These are phyloP conservation scores for Boletellus sp. DNA, from an alignment of 768 basidiomycete genomes.

Conservation along the genomic window DNA sequence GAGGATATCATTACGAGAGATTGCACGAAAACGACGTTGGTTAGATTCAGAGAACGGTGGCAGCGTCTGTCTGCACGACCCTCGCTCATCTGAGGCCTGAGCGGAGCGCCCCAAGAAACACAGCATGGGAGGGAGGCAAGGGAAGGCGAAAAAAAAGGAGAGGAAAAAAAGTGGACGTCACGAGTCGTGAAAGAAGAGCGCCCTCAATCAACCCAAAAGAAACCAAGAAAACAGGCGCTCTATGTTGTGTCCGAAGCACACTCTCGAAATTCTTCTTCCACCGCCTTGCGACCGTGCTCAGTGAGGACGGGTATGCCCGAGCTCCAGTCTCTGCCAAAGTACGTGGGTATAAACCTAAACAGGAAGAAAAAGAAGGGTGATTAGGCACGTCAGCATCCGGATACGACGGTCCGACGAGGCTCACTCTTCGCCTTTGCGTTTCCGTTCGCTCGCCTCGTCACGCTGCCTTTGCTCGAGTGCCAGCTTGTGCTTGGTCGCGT, in stretches of 20 bases:
- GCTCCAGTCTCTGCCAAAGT: slow-evolving; percentile 68
- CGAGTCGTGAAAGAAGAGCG: slow-evolving; percentile 4
- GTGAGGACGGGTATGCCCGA: slow-evolving; percentile 70
- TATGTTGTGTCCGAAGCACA: slow-evolving; percentile 11
- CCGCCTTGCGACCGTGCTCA: slow-evolving; percentile 59
- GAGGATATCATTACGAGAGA: slow-evolving; percentile 23
- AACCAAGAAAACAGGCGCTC: not conserved
- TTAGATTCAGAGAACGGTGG: slow-evolving; percentile 3
- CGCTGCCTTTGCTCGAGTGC: slow-evolving; percentile 91
- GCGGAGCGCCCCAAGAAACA: slow-evolving; percentile 8
- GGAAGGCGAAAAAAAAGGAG: not conserved
- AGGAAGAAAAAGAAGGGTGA: not conserved
- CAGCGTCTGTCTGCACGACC: not conserved
- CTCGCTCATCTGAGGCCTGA: slow-evolving; percentile 6
- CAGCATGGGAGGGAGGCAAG: not conserved
- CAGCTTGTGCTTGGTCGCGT: slow-evolving; percentile 91
- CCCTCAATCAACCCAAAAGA: not conserved
- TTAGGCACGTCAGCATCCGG: not conserved
- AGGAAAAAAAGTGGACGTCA: slow-evolving; percentile 6
- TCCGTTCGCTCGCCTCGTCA: slow-evolving; percentile 83
- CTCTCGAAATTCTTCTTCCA: slow-evolving; percentile 64
- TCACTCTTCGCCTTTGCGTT: slow-evolving; percentile 73
- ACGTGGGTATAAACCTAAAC: slow-evolving; percentile 64
- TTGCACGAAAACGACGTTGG: slow-evolving; percentile 5
- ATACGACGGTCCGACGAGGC: slow-evolving; percentile 32